A percentile compares a stretch with the other conserved stretches of the same genome.
phyloP scores from a whole-genome alignment of 345 rosid genomes.

The Laguncularia racemosa region DNA sequence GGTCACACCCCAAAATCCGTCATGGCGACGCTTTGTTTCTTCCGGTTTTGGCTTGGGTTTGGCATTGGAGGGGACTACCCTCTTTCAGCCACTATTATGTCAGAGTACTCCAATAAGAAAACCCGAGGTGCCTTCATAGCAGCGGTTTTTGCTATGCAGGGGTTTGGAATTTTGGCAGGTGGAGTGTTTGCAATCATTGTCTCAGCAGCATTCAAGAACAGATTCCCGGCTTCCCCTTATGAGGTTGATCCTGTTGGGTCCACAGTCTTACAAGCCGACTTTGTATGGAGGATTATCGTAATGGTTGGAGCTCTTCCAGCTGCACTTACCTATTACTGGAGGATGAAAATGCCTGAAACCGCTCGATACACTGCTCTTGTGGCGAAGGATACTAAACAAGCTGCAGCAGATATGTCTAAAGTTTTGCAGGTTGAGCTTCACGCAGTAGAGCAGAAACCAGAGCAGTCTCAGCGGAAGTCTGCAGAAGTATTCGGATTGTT shows the following conservation, averaged over 20 bases:
- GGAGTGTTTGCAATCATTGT: slow-evolving; percentile 22
- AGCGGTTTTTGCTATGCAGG: slow-evolving; percentile 33
- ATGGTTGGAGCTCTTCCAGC: too few species aligned
- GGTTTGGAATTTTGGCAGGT: slow-evolving; percentile 25
- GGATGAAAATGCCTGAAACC: slow-evolving; percentile 4
- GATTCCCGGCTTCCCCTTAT: slow-evolving; percentile 21
- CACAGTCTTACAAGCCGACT: slow-evolving; percentile 21
- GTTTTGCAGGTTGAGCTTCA: slow-evolving; percentile 18
- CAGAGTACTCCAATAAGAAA: slow-evolving; percentile 28
- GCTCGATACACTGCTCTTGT: slow-evolving; percentile 32
- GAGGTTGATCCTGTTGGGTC: slow-evolving; percentile 11
- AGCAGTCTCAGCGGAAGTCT: not conserved
- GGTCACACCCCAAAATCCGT: too few species aligned
- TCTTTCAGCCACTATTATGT: slow-evolving; percentile 30
- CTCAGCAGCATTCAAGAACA: slow-evolving; percentile 13
- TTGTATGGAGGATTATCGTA: slow-evolving; percentile 23
- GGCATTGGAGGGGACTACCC: slow-evolving; percentile 9
- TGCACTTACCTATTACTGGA: too few species aligned
- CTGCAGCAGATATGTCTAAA: slow-evolving; percentile 26
- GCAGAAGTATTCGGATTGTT: slow-evolving; percentile 20
- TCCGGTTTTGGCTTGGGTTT: too few species aligned
- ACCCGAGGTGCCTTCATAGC: slow-evolving; percentile 29
- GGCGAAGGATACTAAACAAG: slow-evolving; percentile 22
- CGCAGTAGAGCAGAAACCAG: slow-evolving; percentile 13
- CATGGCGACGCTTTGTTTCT: not conserved